These are phyloP conservation scores for Adiantum capillusveneris DNA, from an alignment of 75 land plant species.

Conservation along the genomic window DNA sequence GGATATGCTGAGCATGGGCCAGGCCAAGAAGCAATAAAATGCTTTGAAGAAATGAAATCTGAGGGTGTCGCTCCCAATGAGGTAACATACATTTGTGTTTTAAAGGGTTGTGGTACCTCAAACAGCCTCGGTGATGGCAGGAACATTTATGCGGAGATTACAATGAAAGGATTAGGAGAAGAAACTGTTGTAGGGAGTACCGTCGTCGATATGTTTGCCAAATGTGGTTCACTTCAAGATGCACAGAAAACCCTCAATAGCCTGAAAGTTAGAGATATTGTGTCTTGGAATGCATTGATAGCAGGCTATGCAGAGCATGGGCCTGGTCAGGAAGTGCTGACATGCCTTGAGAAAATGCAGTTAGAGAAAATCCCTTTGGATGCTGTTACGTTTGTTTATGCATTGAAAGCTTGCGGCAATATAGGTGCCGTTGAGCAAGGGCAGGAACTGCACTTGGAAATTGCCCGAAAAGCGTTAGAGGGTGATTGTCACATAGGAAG, in stretches of 20 bases:
- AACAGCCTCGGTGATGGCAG: constrained; percentile 10
- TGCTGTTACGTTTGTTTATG: constrained; percentile 8
- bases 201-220: constrained; percentile 52
- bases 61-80: constrained; percentile 23
- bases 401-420: constrained; percentile 13
- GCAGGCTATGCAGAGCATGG: constrained; percentile 18
- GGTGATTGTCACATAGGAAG: constrained; percentile 7
- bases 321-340: constrained; percentile 8
- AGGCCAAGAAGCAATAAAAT: constrained; percentile 14
- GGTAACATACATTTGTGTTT: constrained; percentile 17
- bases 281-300: constrained; percentile 20
- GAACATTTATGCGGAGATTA: constrained; percentile 23
- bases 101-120: constrained; percentile 34
- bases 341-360: constrained; percentile 1
- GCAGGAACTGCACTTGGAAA: constrained; percentile 9
- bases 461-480: constrained; percentile 11
- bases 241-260: constrained; percentile 13
- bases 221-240: constrained; percentile 46
- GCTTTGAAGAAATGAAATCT: constrained; percentile 23
- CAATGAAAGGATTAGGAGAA: constrained; percentile 25
- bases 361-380: constrained; percentile 8
- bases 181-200: constrained; percentile 47
- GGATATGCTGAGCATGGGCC: constrained; percentile 17
- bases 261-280: constrained; percentile 6
- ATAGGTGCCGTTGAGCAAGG: constrained; percentile 16